Base-by-base conservation (phyloP, 371 early-diverging fungal species). In the Mortierella sp. region DNA sequence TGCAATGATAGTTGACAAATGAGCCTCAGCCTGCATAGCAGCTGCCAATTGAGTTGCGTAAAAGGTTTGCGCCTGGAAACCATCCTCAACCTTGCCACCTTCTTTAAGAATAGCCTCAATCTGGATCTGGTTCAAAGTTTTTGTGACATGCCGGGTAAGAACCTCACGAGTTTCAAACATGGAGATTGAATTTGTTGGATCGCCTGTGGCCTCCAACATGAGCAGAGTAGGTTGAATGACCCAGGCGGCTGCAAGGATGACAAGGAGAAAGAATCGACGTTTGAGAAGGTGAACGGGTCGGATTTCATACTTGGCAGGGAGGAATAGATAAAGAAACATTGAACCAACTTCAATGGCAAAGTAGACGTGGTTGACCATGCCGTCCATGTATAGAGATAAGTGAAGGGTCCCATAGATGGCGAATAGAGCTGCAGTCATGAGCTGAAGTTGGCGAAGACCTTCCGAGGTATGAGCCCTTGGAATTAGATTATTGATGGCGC, bases 361-460 rank as follows among this genome's bases (percentile, higher is more conserved):
- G 55, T 32, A 68, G 55, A 59, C 49, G 51, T 74, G 75, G 45
- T n/a, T 0, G 49, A 64, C 61, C 56, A 74, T 42, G 28, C 60
- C 60, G 42, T 65, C 75, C 61, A 68, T 64, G 54, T 47, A 75
- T 37, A 75, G 66, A 1, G 69, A 54, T 35, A 68, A 26, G 35
- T 75, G 75, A 29, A 75, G 70, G 32, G 69, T 9, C n/a, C 23
- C 28, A 42, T 65, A 68, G 62, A 75, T 42, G 42, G 54, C 43
- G 12, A 56, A 37, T n/a, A 68, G 61, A 22, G 61, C 69, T 2
- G 55, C 9, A 8, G 51, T 49, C 5, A 56, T 61, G 60, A 69
- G 61, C 49, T 75, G 75, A 42, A 64, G 43, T 32, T 68, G 70
- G 19, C 74, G 67, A 26, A 73, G 68, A 22, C 74, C 74, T 4